Percentiles rank a stretch among this genome's conserved stretches.
Evolutionary conservation across 495 filamentous ascomycete genomes (phyloP).

Genomic region (Aspergillus baeticus): DNA sequence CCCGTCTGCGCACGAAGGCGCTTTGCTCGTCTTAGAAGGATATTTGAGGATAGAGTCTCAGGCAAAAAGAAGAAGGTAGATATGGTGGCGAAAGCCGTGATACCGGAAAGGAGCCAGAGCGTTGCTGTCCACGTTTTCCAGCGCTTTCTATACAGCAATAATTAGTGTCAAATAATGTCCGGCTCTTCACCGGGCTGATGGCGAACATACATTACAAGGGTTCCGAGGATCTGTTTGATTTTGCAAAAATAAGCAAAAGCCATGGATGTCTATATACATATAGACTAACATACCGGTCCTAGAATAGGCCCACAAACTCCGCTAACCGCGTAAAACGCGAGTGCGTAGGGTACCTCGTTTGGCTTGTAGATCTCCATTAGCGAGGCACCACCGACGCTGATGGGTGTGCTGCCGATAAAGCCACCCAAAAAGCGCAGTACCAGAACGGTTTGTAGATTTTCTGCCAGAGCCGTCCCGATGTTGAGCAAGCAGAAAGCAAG

Average conservation of each 20-base stretch:
- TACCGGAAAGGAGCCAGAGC: slow-evolving; percentile 49
- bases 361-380: slow-evolving; percentile 34
- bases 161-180: too few relatives aligned
- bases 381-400: slow-evolving; percentile 41
- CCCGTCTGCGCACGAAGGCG: slow-evolving; percentile 46
- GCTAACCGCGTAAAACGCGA: too few relatives aligned
- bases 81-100: slow-evolving; percentile 44
- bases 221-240: too few relatives aligned
- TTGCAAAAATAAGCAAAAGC: too few relatives aligned
- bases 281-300: too few relatives aligned
- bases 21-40: slow-evolving; percentile 52
- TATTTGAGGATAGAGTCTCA: slow-evolving; percentile 57
- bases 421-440: slow-evolving; percentile 56
- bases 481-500: slow-evolving; percentile 53
- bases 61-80: slow-evolving; percentile 53
- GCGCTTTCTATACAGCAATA: too few relatives aligned
- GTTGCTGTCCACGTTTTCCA: slow-evolving; percentile 53
- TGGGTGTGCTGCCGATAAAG: slow-evolving; percentile 49
- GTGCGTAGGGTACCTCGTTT: too few relatives aligned
- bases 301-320: too few relatives aligned
- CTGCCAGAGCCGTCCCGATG: slow-evolving; percentile 42
- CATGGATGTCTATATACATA: too few relatives aligned
- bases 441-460: slow-evolving; percentile 51
- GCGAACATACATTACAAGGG: too few relatives aligned
- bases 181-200: too few relatives aligned